phyloP scores from a whole-genome alignment of 176 grass and related monocot genomes.

The maize (Zea mays) region DNA sequence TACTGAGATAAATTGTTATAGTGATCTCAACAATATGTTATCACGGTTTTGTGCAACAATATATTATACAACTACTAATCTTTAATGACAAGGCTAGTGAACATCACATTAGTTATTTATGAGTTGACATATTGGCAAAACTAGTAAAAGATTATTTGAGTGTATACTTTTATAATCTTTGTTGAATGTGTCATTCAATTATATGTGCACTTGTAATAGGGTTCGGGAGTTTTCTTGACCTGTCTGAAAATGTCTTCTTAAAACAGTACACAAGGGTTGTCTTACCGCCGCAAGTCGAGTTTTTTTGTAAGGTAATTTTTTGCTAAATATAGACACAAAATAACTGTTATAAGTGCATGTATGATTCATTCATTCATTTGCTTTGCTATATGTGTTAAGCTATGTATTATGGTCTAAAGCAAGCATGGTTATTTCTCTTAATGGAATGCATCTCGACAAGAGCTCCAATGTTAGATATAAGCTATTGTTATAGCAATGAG shows the following conservation, averaged over 20 bases:
- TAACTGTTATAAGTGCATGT: background rate
- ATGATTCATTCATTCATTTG: background rate
- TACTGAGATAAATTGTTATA: background rate
- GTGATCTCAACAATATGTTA: background rate
- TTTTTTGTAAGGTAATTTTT: too few relatives aligned
- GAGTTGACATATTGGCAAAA: background rate
- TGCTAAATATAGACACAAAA: background rate
- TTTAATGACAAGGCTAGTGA: background rate
- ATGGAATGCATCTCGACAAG: background rate
- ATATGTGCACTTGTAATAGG: conserved; percentile 4
- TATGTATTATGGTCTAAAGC: background rate
- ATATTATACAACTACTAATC: conserved; percentile 1
- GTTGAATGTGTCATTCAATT: background rate
- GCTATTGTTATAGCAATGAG: background rate
- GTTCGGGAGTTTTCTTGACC: too few relatives aligned
- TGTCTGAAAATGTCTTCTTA: too few relatives aligned
- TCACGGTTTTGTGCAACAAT: background rate
- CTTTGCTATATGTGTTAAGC: conserved; percentile 11
- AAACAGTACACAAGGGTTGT: too few relatives aligned
- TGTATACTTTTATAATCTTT: background rate
- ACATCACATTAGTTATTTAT: background rate
- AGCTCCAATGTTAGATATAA: background rate
- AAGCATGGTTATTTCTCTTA: background rate
- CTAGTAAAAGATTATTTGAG: too few relatives aligned
- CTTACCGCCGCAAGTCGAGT: too few relatives aligned